Conservation (phyloP, 805 yeast species). For the Barnettozyma wickerhamii region DNA sequence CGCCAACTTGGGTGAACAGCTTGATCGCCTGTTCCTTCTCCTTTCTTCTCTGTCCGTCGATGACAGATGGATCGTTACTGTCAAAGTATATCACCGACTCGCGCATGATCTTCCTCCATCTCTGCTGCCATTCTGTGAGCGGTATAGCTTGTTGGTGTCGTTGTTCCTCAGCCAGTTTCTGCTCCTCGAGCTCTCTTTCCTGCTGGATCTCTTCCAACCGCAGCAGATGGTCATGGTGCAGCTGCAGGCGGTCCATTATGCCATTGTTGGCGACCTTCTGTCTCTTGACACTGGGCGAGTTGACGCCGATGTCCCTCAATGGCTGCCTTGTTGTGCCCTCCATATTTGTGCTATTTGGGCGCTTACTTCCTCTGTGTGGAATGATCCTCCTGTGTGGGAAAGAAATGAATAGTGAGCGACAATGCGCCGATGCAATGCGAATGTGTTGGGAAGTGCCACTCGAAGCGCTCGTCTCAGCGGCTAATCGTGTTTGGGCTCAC, state of each 20-base stretch:
- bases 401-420: no score
- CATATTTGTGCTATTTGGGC: constrained; percentile 8
- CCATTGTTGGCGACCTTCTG: constrained; percentile 16
- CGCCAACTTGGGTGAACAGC: constrained; percentile 39
- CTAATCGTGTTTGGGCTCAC: no score
- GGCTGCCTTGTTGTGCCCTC: constrained; percentile 19
- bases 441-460: no score
- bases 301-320: constrained; percentile 21
- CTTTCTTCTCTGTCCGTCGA: constrained; percentile 22
- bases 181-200: constrained; percentile 4
- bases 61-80: constrained; percentile 30
- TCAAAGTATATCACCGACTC: constrained; percentile 57
- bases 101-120: constrained; percentile 56
- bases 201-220: constrained; percentile 3
- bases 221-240: constrained; percentile 1
- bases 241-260: constrained; percentile 1
- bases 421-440: neutral
- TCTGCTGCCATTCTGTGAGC: constrained; percentile 51
- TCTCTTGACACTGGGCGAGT: constrained; percentile 26
- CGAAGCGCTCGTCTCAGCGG: no score
- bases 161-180: constrained; percentile 4
- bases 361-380: neutral
- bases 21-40: constrained; percentile 33
- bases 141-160: constrained; percentile 14
- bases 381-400: neutral